Conservation (phyloP, 805 yeast species). For the Nematodospora valgi region DNA sequence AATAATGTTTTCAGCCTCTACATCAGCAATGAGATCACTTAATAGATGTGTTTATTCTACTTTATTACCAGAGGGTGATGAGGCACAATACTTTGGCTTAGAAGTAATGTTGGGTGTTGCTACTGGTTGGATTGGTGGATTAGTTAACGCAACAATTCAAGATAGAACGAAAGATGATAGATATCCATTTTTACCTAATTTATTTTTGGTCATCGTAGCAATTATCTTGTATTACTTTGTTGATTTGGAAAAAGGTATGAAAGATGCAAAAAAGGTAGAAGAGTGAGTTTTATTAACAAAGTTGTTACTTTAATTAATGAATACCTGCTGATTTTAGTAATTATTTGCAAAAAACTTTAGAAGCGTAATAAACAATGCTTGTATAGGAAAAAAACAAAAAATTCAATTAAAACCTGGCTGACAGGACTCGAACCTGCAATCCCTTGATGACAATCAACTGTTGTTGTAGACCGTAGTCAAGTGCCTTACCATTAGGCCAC, state of each 20-base stretch:
- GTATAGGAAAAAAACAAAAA: background rate
- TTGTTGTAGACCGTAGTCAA: conserved; percentile 8
- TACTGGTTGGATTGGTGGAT: conserved; percentile 39
- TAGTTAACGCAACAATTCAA: conserved; percentile 37
- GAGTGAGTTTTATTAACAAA: no score
- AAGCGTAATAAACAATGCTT: no score
- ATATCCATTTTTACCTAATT: conserved; percentile 35
- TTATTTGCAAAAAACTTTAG: no score
- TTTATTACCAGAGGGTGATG: conserved; percentile 38
- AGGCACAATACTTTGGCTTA: conserved; percentile 41
- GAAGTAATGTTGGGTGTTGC: conserved; percentile 39
- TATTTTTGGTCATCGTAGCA: conserved; percentile 25
- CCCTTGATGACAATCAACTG: conserved; percentile 10
- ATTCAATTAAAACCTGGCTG: conserved; percentile 6
- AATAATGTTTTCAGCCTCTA: conserved; percentile 29
- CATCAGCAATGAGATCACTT: conserved; percentile 34
- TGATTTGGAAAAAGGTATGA: conserved; percentile 32
- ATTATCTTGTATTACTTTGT: conserved; percentile 20
- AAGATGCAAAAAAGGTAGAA: conserved; percentile 8
- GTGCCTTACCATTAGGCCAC: conserved; percentile 12
- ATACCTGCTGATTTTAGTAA: no score
- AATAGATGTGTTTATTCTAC: conserved; percentile 36
- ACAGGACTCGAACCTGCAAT: conserved; percentile 12
- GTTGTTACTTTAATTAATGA: no score
- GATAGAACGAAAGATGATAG: conserved; percentile 36